Base-by-base conservation (phyloP, 2,329 filamentous ascomycete species). In the Penicillium palitans region DNA sequence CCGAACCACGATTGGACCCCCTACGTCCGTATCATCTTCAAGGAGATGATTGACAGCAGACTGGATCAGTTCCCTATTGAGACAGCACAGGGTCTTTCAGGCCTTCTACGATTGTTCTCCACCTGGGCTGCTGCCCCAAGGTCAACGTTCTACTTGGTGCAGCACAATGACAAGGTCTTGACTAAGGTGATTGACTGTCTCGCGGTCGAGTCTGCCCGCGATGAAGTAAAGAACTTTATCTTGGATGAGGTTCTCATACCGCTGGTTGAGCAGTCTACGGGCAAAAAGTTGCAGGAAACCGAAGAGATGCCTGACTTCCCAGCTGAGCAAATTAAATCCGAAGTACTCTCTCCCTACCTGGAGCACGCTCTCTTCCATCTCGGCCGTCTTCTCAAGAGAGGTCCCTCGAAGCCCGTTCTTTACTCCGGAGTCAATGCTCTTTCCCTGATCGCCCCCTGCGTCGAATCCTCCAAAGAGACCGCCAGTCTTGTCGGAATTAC, bases 11-110 rank as follows among this genome's bases (percentile, higher is more conserved):
- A 90, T 51, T 96, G 93, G 90, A 80, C 80, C 2, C 79, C 82
- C 1, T 96, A 93, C 71, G 83, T 90, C 39, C 81, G 84, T 9
- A 75, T 84, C 0, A 87, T 98, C 52, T 85, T 95, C 53, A 79
- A 84, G 29, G 88, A 96, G 69, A 79, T 96, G 27, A 82, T 99
- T 46, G 86, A 85, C 52, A 91, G 91, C 19, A 84, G 91, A 63
- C 79, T 98, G 19, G 84, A 88, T 2, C 90, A 90, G 57, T 84
- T 99, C 54, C 86, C 92, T 0, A 81, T 84, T 6, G 95, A 99
- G 77, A 96, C 91, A 44, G 90, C 91, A 0, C 93, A 99, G 71
- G 91, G 91, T 15, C 81, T 97, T 8, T 98, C 95, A 3, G 90
- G 88, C 17, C 84, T 92, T 41, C 83, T 97, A 61, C 87, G 88